Base-by-base conservation (phyloP, 139 green algal genomes). In the Coccomyxa sp. region DNA sequence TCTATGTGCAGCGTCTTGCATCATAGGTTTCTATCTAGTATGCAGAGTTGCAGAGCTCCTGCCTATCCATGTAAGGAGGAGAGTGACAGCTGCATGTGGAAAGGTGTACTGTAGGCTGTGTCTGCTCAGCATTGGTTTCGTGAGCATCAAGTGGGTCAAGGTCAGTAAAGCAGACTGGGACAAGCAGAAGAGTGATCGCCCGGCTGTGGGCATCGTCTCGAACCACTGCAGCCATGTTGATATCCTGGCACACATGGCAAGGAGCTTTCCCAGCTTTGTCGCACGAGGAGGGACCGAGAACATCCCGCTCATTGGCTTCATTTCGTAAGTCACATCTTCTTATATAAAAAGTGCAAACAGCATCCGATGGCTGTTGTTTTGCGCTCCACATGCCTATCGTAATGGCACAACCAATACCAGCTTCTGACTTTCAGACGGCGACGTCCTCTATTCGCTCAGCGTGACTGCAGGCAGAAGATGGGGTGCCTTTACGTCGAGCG, bases 201-300 rank as follows among this genome's bases (percentile, higher is more conserved):
- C 75, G 39, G 72, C 44, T 34, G 85, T 58, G 33, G 87, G 74
- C 27, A 89, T 97, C 31, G 88, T 98, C 6, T 92, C 84, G 55
- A 97, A 97, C 81, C 94, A 96, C 82, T 76, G 87, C 50, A 86
- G 86, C 74, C 98, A 89, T 88, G 69, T 86, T 7, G 94, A 98
- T 82, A 98, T 98, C 71, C 76, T 98, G 40, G 76, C 98, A 22
- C 89, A 93, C 79, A 95, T 97, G 89, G 86, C 84, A 54, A 70
- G 83, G 27, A 88, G 83, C 39, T 93, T 95, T 33, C 94, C 94
- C 31, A 81, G 78, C 34, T 97, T 97, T 82, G 93, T 97, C 33
- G 93, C 93, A 0, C 82, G 90, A 74, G 86, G 84, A 24, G 78
- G 81, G 22, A 94, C 89, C 0, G 41, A 79, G 9, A 68, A 83